These are phyloP conservation scores for Tetragonia tetragonoides DNA, from an alignment of 148 eudicot species.

Conservation along the genomic window DNA sequence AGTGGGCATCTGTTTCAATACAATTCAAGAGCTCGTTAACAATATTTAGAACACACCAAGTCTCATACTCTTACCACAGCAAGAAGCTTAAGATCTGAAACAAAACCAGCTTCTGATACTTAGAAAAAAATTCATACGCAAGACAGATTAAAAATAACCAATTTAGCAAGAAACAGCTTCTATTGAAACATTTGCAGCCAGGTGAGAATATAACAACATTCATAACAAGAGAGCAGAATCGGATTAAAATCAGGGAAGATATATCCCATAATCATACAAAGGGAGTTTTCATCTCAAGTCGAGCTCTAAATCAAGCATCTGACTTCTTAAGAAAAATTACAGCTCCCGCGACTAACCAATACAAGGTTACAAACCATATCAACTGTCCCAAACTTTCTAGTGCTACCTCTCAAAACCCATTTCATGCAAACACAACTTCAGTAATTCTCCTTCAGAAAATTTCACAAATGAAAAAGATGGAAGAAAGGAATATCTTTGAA, in stretches of 20 bases:
- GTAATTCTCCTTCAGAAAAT: not conserved
- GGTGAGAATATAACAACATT: not conserved
- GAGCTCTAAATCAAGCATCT: conserved; percentile 13
- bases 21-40: too few relatives aligned
- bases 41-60: too few relatives aligned
- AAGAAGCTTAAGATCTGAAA: too few relatives aligned
- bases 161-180: too few relatives aligned
- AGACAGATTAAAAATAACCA: too few relatives aligned
- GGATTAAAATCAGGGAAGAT: not conserved
- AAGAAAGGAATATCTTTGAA: not conserved
- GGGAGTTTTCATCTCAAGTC: conserved; percentile 6
- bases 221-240: not conserved
- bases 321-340: conserved; percentile 3
- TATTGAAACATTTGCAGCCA: too few relatives aligned
- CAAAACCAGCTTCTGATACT: too few relatives aligned
- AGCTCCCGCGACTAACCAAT: conserved; percentile 8
- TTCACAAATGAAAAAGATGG: not conserved
- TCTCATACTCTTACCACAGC: too few relatives aligned
- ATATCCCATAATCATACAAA: conserved; percentile 14
- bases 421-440: conserved; percentile 3
- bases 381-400: conserved; percentile 9
- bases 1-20: too few relatives aligned
- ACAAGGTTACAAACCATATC: not conserved
- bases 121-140: too few relatives aligned
- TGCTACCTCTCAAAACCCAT: conserved; percentile 14